These are phyloP conservation scores for Cordyceps sp. DNA, from an alignment of 2,329 filamentous ascomycete genomes.

Conservation along the genomic window DNA sequence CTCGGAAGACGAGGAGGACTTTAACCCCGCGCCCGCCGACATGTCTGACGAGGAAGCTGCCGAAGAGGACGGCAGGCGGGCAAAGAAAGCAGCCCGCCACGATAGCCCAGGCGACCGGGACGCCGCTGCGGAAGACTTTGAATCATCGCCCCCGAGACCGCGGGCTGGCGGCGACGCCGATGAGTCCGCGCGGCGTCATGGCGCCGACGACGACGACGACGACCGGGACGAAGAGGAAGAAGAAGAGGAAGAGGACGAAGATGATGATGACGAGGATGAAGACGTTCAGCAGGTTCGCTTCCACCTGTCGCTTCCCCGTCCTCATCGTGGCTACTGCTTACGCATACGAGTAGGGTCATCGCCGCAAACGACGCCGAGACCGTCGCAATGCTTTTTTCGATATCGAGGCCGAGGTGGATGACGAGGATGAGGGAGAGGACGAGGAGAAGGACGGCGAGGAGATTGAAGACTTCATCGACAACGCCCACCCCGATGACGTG, in stretches of 20 bases:
- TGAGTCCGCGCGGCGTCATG: slow-evolving; percentile 5
- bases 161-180: slow-evolving; percentile 18
- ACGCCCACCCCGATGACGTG: slow-evolving; percentile 80
- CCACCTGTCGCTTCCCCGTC: not conserved
- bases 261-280: slow-evolving; percentile 48
- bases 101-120: slow-evolving; percentile 14
- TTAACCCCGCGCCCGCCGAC: slow-evolving; percentile 67
- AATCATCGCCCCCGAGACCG: slow-evolving; percentile 5
- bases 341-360: slow-evolving; percentile 34
- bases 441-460: slow-evolving; percentile 81
- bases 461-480: slow-evolving; percentile 70
- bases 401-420: slow-evolving; percentile 95
- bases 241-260: slow-evolving; percentile 34
- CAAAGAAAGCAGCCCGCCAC: slow-evolving; percentile 21
- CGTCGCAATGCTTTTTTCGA: slow-evolving; percentile 81
- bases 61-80: slow-evolving; percentile 20
- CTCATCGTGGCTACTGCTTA: slow-evolving; percentile 4
- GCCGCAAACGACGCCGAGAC: slow-evolving; percentile 66
- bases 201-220: slow-evolving; percentile 17
- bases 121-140: slow-evolving; percentile 21
- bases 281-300: slow-evolving; percentile 47
- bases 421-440: slow-evolving; percentile 75
- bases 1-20: slow-evolving; percentile 69
- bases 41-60: slow-evolving; percentile 44
- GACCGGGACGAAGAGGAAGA: slow-evolving; percentile 22